Evolutionary conservation across 163 green algal species (phyloP).

Genomic region (Prototheca wickerhamii): DNA sequence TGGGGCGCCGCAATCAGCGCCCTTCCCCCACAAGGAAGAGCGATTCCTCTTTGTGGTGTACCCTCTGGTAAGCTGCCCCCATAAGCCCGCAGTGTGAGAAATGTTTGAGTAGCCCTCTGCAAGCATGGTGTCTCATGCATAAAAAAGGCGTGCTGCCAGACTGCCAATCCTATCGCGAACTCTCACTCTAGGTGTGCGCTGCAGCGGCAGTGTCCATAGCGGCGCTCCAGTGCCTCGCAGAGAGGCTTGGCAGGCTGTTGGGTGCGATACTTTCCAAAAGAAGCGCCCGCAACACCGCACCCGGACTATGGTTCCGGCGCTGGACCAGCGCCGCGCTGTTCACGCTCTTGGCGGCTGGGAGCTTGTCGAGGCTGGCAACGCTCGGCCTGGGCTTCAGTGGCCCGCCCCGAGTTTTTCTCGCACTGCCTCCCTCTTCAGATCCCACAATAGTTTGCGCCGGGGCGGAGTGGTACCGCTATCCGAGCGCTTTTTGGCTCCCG

Average conservation of each 20-base stretch:
- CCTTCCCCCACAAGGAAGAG: constrained; percentile 90
- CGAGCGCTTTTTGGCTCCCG: constrained; percentile 77
- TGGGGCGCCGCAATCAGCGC: constrained; percentile 63
- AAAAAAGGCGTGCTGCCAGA: no score
- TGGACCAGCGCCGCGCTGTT: background rate
- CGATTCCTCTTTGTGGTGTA: constrained; percentile 83
- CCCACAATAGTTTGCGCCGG: constrained; percentile 58
- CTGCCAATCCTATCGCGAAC: no score
- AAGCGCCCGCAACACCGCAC: no score
- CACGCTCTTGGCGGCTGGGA: constrained; percentile 19
- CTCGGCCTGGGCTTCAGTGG: constrained; percentile 57
- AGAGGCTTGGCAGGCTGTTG: no score
- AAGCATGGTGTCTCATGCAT: no score
- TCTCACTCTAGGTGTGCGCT: no score
- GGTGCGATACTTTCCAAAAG: no score
- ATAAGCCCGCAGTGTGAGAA: no score
- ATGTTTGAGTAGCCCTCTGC: no score
- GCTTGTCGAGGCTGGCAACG: constrained; percentile 33
- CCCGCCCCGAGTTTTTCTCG: constrained; percentile 44
- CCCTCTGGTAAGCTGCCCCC: constrained; percentile 57
- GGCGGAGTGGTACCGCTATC: constrained; percentile 81
- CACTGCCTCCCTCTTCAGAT: constrained; percentile 18
- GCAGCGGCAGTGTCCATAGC: no score
- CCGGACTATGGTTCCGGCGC: no score
- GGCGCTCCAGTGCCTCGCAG: no score